Percentiles rank a stretch among this genome's conserved stretches.
Conservation (phyloP, 768 basidiomycete genomes). For the Lactifluus hygrophoroides region DNA sequence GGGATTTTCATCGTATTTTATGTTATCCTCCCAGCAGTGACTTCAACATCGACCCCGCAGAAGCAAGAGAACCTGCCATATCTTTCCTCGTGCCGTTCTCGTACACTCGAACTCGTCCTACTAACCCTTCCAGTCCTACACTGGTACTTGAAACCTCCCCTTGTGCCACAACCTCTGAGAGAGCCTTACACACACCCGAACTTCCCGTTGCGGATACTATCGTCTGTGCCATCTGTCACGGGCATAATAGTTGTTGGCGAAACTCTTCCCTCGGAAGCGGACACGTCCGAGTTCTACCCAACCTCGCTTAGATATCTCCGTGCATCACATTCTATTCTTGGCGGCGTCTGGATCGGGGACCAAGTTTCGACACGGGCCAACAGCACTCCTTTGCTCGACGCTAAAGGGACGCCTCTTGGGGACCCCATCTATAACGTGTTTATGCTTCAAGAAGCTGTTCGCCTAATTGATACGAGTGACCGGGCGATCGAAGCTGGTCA, state of each 20-base stretch:
- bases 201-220: slow-evolving; percentile 57
- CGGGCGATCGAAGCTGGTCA: slow-evolving; percentile 29
- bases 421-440: slow-evolving; percentile 83
- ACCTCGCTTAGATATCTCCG: slow-evolving; percentile 36
- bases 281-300: slow-evolving; percentile 19
- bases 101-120: slow-evolving; percentile 25
- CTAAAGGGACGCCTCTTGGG: slow-evolving; percentile 46
- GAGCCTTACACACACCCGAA: slow-evolving; percentile 43
- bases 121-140: slow-evolving; percentile 32
- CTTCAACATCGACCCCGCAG: not conserved
- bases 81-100: not conserved
- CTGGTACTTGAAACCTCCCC: slow-evolving; percentile 35
- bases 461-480: slow-evolving; percentile 51
- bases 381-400: slow-evolving; percentile 37
- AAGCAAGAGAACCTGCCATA: not conserved
- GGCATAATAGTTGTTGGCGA: slow-evolving; percentile 83
- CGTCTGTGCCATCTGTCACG: slow-evolving; percentile 59
- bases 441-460: slow-evolving; percentile 76
- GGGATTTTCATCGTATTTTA: slow-evolving; percentile 15
- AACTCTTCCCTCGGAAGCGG: slow-evolving; percentile 33
- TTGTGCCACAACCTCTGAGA: slow-evolving; percentile 45
- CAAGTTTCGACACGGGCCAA: slow-evolving; percentile 29
- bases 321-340: slow-evolving; percentile 48
- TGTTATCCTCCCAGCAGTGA: not conserved
- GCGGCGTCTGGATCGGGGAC: slow-evolving; percentile 71